Percentiles rank a stretch among this genome's conserved stretches.
Conservation (phyloP, 108 stramenopile genomes). For the Conticribra guillardii region DNA sequence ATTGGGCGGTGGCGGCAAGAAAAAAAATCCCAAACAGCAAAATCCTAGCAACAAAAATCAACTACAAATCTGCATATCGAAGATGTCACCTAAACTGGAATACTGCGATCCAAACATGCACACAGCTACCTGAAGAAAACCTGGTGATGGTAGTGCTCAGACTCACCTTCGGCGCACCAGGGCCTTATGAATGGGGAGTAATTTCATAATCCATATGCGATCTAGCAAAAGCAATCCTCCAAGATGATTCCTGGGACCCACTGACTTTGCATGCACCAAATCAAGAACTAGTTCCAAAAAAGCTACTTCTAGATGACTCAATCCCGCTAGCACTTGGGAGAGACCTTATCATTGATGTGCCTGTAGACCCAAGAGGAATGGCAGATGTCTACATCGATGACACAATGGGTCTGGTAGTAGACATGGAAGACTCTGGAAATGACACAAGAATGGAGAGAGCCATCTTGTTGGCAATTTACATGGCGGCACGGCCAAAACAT, state of each 20-base stretch:
- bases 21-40: no score
- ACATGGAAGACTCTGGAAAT: conserved; percentile 19
- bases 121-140: no score
- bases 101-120: conserved; percentile 20
- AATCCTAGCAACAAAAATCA: no score
- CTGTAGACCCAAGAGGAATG: no score
- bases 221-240: conserved; percentile 14
- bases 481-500: neutral
- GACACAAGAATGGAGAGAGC: no score
- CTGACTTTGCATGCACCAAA: neutral
- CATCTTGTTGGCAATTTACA: conserved; percentile 14
- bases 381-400: no score
- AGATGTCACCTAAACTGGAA: no score
- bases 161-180: conserved; percentile 20
- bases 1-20: no score
- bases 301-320: neutral
- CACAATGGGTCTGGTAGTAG: conserved; percentile 8
- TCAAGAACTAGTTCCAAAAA: neutral
- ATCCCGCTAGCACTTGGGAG: conserved; percentile 17
- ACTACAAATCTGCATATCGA: no score
- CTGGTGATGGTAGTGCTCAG: conserved; percentile 3
- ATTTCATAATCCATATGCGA: conserved; percentile 25
- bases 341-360: conserved; percentile 18
- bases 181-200: conserved; percentile 23
- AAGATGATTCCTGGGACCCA: conserved; percentile 25